Conservation (phyloP, 2,329 filamentous ascomycete species). For the Trichophyton rubrum region DNA sequence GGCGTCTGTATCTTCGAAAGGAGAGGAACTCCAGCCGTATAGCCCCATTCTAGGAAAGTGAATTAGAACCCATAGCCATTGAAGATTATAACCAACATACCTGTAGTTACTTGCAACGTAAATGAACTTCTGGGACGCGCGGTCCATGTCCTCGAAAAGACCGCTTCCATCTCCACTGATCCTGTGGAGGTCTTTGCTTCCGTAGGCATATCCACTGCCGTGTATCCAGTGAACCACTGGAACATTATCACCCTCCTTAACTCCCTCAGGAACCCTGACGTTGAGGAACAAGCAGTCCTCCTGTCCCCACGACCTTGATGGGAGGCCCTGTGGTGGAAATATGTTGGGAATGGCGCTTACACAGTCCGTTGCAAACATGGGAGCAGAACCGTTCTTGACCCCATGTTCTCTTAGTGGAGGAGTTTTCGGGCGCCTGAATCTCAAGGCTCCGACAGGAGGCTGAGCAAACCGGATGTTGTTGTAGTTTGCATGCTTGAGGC, state of each 20-base stretch:
- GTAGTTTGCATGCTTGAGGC: conserved; percentile 9
- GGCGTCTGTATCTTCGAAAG: conserved; percentile 4
- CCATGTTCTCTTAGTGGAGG: conserved; percentile 6
- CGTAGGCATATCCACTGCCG: conserved; percentile 2
- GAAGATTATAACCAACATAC: not conserved
- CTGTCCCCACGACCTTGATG: conserved; percentile 2
- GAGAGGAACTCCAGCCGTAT: conserved; percentile 5
- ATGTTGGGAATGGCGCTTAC: conserved; percentile 8
- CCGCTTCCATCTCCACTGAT: not conserved
- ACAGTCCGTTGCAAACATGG: conserved; percentile 6
- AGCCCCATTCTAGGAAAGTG: conserved; percentile 1
- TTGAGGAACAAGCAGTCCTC: conserved; percentile 8
- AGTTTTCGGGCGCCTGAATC: conserved; percentile 9
- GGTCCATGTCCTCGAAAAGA: conserved; percentile 3
- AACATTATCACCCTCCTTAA: conserved; percentile 5
- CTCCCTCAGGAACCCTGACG: conserved; percentile 4
- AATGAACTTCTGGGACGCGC: conserved; percentile 3
- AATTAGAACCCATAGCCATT: not conserved
- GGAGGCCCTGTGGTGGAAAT: not conserved
- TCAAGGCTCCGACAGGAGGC: conserved; percentile 7
- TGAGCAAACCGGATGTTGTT: conserved; percentile 14
- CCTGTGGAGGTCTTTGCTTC: not conserved
- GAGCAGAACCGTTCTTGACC: conserved; percentile 4
- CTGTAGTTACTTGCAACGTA: conserved; percentile 7
- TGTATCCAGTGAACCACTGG: conserved; percentile 6